Base-by-base conservation (phyloP, 1,284 basidiomycete species). In the Stereum hirsutum region DNA sequence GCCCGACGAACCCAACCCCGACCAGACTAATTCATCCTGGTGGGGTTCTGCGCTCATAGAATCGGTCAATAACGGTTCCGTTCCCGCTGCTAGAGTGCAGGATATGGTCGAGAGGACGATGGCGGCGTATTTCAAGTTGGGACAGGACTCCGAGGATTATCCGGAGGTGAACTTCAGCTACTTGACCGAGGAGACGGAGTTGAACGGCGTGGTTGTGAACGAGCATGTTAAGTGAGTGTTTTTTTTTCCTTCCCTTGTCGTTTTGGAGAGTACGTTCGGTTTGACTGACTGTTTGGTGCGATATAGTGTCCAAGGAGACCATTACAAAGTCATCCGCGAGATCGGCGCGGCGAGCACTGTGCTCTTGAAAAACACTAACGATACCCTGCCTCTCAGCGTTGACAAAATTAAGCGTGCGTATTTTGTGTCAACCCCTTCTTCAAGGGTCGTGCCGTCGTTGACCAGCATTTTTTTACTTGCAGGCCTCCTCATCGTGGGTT, bases 311-410 rank as follows among this genome's bases (percentile, higher is more conserved):
- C 66, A 68, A 44, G 63, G 51, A 5, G 63, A 74, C 50, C 75
- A 78, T 49, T 54, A 57, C 50, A 62, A 68, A 53, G 46, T 75
- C 33, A 72, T 78, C 17, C 65, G 74, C 15, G 64, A 73, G 44
- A 70, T 81, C n/a, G 78, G 75, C 8, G 68, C 68, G 0, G 72
- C 74, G 0, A 74, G 72, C 7, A 72, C 70, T 3, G 74, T 82
- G 11, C 60, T 86, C 27, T 68, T 84, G 39, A 83, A 84, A 67
- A 84, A 85, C 57, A 54, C 60, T 6, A 64, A 70, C 36, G 54
- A 54, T 6, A 68, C 61, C 0, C 61, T 88, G 0, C 84, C 85
- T 0, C 63, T 87, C 17, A 35, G 25, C n/a, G 32, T 23, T 12
- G 26, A 31, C 15, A 42, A 27, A 31, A 52, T 56, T 15, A 54